Conservation (phyloP, 208 protist genomes). For the Trypanosoma lewisi region DNA sequence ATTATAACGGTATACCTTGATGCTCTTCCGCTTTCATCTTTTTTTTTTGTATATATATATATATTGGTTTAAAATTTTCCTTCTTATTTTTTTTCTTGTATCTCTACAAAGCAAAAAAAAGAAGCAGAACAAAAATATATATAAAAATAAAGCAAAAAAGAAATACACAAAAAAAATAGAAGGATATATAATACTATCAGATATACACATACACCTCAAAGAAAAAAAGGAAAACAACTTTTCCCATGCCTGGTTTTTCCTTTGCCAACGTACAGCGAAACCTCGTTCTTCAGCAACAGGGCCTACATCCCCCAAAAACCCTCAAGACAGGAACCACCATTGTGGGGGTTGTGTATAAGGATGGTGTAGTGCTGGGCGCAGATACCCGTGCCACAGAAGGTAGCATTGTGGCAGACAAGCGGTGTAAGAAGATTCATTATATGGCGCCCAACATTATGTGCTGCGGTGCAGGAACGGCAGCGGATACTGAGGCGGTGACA, state of each 20-base stretch:
- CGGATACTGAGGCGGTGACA: constrained; percentile 97
- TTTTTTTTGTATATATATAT: too few relatives aligned
- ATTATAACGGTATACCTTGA: too few relatives aligned
- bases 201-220: not conserved
- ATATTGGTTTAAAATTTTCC: too few relatives aligned
- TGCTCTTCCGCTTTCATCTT: too few relatives aligned
- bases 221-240: constrained; percentile 6
- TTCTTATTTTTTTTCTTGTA: too few relatives aligned
- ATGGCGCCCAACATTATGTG: constrained; percentile 99
- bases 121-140: too few relatives aligned
- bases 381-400: constrained; percentile 99
- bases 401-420: constrained; percentile 99
- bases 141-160: too few relatives aligned
- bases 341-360: constrained; percentile 97
- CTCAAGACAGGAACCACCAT: constrained; percentile 99
- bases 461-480: constrained; percentile 99
- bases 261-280: constrained; percentile 95
- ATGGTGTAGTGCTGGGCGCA: constrained; percentile 99
- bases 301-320: constrained; percentile 65
- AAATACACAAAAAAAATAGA: too few relatives aligned
- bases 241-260: constrained; percentile 85
- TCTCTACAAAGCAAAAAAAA: too few relatives aligned
- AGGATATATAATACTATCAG: too few relatives aligned
- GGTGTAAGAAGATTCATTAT: constrained; percentile 99
- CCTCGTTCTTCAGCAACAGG: constrained; percentile 74